Conservation (phyloP, 2,329 filamentous ascomycete species). For the Fusarium sp. region DNA sequence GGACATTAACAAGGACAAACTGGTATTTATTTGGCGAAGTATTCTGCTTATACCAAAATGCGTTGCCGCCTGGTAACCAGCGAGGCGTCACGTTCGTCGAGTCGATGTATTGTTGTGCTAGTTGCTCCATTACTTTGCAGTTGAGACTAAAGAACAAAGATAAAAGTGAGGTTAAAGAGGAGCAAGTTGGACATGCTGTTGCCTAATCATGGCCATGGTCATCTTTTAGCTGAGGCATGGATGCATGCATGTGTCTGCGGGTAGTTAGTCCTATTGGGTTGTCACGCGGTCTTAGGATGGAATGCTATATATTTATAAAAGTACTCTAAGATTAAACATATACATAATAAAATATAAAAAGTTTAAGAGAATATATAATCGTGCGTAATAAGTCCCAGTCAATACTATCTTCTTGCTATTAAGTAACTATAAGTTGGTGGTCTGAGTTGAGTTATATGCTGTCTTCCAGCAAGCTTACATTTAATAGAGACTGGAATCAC, state of each 20-base stretch:
- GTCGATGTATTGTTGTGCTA: conserved; percentile 13
- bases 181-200: neutral
- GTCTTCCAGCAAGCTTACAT: too few species aligned
- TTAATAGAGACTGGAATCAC: too few species aligned
- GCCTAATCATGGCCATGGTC: conserved; percentile 7
- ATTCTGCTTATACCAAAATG: conserved; percentile 45
- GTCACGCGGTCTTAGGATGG: neutral
- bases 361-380: neutral
- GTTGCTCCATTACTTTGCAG: neutral
- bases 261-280: neutral
- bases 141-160: fast-evolving
- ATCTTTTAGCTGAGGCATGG: conserved; percentile 19
- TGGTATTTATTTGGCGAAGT: conserved; percentile 15
- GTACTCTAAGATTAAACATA: too few species aligned
- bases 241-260: neutral
- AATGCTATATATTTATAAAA: too few species aligned
- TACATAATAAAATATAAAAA: fast-evolving
- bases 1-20: conserved; percentile 41
- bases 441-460: too few species aligned
- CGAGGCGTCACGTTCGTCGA: conserved; percentile 32
- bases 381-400: too few species aligned
- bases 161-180: too few species aligned
- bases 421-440: neutral
- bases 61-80: conserved; percentile 37
- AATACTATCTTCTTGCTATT: neutral